Conservation (phyloP, 805 yeast genomes). For the Saccharomycopsis sp. region DNA sequence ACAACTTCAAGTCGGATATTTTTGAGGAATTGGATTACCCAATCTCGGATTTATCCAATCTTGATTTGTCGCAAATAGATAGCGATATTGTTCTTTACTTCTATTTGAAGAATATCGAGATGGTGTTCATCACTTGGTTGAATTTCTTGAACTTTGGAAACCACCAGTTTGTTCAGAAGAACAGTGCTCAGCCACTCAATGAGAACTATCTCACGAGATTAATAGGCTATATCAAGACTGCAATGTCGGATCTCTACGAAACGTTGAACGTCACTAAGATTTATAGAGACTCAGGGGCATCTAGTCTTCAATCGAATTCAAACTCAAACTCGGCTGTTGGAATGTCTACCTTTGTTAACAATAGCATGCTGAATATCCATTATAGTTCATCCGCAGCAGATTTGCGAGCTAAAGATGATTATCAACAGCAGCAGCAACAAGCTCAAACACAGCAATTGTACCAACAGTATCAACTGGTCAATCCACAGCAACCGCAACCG, state of each 20-base stretch:
- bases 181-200: neutral
- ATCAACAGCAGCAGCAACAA: constrained; percentile 2
- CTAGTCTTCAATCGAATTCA: neutral
- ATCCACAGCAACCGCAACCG: constrained; percentile 19
- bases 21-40: constrained; percentile 7
- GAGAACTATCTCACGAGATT: constrained; percentile 19
- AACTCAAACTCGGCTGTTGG: neutral
- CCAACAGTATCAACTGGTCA: constrained; percentile 7
- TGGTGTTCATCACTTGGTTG: constrained; percentile 19
- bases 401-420: neutral
- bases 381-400: neutral
- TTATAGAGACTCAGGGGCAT: neutral
- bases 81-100: constrained; percentile 16
- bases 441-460: neutral
- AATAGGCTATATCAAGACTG: constrained; percentile 13
- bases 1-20: constrained; percentile 15
- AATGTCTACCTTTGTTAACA: neutral
- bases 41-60: neutral
- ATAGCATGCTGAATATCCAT: neutral
- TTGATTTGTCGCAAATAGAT: constrained; percentile 6
- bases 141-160: constrained; percentile 21
- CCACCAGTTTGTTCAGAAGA: constrained; percentile 13
- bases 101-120: constrained; percentile 20
- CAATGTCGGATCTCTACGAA: constrained; percentile 15
- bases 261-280: constrained; percentile 8